These are phyloP conservation scores for Starmera pachycereana DNA, from an alignment of 805 yeast genomes.

Conservation along the genomic window DNA sequence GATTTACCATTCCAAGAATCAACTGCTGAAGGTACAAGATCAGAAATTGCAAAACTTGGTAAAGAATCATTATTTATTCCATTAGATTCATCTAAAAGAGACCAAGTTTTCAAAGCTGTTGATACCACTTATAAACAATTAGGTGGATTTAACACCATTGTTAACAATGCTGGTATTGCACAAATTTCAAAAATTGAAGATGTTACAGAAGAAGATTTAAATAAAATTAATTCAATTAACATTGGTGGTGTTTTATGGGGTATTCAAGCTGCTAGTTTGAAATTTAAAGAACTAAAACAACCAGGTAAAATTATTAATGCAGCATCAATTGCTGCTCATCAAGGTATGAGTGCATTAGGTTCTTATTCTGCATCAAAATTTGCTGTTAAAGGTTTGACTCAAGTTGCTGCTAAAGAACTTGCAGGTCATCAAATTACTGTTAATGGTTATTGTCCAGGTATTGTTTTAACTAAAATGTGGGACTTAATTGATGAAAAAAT, in stretches of 20 bases:
- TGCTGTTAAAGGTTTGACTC: constrained; percentile 27
- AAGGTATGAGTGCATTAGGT: constrained; percentile 22
- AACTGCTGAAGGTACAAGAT: constrained; percentile 14
- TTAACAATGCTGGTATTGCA: constrained; percentile 28
- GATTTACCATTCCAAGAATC: constrained; percentile 16
- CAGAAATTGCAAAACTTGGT: constrained; percentile 14
- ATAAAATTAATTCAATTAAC: constrained; percentile 18
- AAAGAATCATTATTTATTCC: constrained; percentile 16
- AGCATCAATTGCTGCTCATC: constrained; percentile 25
- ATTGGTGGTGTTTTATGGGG: constrained; percentile 24
- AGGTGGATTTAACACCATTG: constrained; percentile 25
- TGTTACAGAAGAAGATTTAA: constrained; percentile 18
- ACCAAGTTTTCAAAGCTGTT: constrained; percentile 18
- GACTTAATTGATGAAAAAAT: constrained; percentile 20
- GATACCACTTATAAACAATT: constrained; percentile 17
- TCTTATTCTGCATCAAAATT: constrained; percentile 26
- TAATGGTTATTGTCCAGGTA: constrained; percentile 30
- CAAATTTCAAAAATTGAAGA: constrained; percentile 19
- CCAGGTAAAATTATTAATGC: constrained; percentile 30
- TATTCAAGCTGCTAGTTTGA: constrained; percentile 23
- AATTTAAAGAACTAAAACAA: constrained; percentile 17
- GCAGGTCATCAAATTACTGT: constrained; percentile 27
- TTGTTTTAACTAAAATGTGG: constrained; percentile 30
- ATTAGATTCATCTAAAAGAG: constrained; percentile 17
- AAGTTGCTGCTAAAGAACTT: constrained; percentile 27